Percentiles rank a stretch among this genome's conserved stretches.
phyloP scores from a whole-genome alignment of 228 moss, liverwort and hornwort genomes.

The Sphagnum fallax region DNA sequence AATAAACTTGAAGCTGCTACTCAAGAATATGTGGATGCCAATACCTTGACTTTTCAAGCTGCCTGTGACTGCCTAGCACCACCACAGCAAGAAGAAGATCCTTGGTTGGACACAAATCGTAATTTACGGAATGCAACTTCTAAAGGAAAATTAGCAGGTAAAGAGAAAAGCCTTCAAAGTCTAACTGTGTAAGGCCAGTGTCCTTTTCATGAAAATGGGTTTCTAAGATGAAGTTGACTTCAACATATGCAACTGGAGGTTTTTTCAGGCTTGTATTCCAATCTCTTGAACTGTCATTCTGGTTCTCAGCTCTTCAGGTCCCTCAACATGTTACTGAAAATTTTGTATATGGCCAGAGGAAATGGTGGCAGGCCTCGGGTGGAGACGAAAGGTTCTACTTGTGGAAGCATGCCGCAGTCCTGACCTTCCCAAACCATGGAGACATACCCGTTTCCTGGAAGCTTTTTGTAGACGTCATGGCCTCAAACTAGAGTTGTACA shows the following conservation, averaged over 20 bases:
- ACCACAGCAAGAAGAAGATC: constrained; percentile 68
- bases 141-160: constrained; percentile 25
- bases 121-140: constrained; percentile 22
- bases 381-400: constrained; percentile 82
- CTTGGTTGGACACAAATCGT: constrained; percentile 67
- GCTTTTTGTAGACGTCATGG: constrained; percentile 82
- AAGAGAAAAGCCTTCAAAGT: constrained; percentile 12
- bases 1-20: constrained; percentile 81
- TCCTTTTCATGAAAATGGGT: too few relatives aligned
- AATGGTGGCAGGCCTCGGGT: constrained; percentile 47
- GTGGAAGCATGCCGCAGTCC: constrained; percentile 90
- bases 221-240: neutral
- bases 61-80: constrained; percentile 83
- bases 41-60: constrained; percentile 57
- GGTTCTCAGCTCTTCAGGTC: neutral
- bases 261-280: too few relatives aligned
- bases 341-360: constrained; percentile 46
- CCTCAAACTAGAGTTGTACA: constrained; percentile 72
- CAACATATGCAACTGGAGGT: neutral
- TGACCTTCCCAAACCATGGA: constrained; percentile 69
- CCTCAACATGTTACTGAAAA: neutral
- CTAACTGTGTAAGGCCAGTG: too few relatives aligned
- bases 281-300: too few relatives aligned
- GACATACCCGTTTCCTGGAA: constrained; percentile 75
- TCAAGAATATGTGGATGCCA: constrained; percentile 81